Conservation (phyloP, 768 basidiomycete genomes). For the Mycena latifolia region DNA sequence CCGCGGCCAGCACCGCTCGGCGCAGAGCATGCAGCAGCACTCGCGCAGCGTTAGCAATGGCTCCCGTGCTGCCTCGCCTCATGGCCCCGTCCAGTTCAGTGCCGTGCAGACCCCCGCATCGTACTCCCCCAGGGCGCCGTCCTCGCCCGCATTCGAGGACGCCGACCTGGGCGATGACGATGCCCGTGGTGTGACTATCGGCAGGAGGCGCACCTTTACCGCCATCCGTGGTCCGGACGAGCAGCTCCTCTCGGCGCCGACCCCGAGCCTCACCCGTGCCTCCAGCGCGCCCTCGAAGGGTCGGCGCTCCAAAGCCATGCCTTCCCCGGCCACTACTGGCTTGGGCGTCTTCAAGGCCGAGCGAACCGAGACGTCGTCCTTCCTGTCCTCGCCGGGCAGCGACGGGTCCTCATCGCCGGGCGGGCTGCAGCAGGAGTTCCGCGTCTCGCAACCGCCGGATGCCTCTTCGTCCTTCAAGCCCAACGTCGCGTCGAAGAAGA, state of each 20-base stretch:
- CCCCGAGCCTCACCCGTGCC: conserved; percentile 17
- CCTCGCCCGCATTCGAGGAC: conserved; percentile 34
- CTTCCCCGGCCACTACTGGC: conserved; percentile 3
- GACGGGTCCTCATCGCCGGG: background rate
- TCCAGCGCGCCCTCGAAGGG: conserved; percentile 28
- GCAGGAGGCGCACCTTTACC: conserved; percentile 29
- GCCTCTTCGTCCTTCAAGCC: conserved; percentile 22
- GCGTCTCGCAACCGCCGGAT: conserved; percentile 16
- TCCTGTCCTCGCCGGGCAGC: conserved; percentile 17
- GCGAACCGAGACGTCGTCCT: conserved; percentile 8
- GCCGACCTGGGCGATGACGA: conserved; percentile 11
- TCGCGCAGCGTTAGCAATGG: conserved; percentile 32
- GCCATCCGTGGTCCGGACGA: conserved; percentile 21
- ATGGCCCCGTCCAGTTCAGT: conserved; percentile 7
- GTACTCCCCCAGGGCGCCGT: conserved; percentile 20
- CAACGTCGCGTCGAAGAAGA: conserved; percentile 36
- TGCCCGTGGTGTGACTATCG: conserved; percentile 9
- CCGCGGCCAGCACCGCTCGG: conserved; percentile 31
- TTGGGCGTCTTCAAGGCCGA: conserved; percentile 28
- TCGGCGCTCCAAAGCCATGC: conserved; percentile 12
- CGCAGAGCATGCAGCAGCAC: conserved; percentile 34
- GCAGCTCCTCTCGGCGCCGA: background rate
- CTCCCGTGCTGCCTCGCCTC: conserved; percentile 20
- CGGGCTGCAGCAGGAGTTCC: conserved; percentile 27
- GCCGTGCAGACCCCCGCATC: conserved; percentile 23